Percentiles rank a stretch among this genome's conserved stretches.
Evolutionary conservation across 257 asterid genomes (phyloP).

Genomic region (Echites panduratus): DNA sequence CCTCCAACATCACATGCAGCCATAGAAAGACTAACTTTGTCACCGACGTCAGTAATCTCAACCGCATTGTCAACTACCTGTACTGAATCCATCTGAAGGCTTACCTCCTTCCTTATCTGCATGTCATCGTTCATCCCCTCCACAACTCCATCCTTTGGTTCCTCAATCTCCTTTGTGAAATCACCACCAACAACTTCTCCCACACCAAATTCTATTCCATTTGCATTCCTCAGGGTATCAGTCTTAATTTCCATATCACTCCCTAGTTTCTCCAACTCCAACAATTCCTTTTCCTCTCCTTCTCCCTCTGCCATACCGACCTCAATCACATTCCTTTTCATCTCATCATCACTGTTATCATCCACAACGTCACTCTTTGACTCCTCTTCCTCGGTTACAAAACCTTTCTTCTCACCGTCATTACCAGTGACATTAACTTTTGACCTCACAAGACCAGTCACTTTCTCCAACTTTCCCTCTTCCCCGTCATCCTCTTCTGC

Average conservation of each 20-base stretch:
- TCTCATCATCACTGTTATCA: constrained; percentile 25
- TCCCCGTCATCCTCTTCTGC: constrained; percentile 10
- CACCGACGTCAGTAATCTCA: not conserved
- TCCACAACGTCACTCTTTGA: constrained; percentile 31
- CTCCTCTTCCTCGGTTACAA: constrained; percentile 26
- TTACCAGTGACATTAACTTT: constrained; percentile 16
- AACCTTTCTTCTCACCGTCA: constrained; percentile 4
- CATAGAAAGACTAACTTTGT: not conserved
- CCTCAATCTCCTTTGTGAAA: not conserved
- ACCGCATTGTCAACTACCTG: not conserved
- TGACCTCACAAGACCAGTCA: constrained; percentile 17
- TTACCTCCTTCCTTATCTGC: not conserved
- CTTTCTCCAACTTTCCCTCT: constrained; percentile 27
- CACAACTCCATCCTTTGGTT: constrained; percentile 10
- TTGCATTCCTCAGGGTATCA: constrained; percentile 6
- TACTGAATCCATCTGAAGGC: not conserved
- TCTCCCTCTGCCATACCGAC: not conserved
- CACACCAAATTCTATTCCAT: constrained; percentile 14
- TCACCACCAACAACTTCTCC: constrained; percentile 16
- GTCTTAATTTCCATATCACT: not conserved
- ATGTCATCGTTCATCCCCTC: constrained; percentile 1
- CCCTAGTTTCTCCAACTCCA: constrained; percentile 6
- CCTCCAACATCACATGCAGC: constrained; percentile 17
- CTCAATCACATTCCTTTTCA: constrained; percentile 4
- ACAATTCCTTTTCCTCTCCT: not conserved